These are phyloP conservation scores for Parastagonospora nodorum DNA, from an alignment of 2,329 filamentous ascomycete species.

Conservation along the genomic window DNA sequence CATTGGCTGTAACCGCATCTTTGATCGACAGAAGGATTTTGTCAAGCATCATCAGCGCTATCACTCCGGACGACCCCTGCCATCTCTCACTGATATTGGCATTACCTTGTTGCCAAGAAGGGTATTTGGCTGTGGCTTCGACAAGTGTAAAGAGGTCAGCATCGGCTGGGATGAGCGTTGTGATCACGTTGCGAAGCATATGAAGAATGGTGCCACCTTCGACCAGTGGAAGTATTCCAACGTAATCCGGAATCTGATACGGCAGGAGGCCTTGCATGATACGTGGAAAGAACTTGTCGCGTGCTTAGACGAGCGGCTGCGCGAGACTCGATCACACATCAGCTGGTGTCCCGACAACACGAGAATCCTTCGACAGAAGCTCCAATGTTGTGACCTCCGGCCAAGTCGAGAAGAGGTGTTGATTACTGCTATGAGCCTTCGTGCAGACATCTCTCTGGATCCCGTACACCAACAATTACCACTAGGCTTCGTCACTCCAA, in stretches of 20 bases:
- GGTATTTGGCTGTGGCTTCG: slow-evolving; percentile 47
- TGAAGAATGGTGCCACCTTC: slow-evolving; percentile 43
- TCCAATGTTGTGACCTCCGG: slow-evolving; percentile 44
- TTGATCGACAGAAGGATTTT: slow-evolving; percentile 46
- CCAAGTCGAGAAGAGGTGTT: slow-evolving; percentile 45
- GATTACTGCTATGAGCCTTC: slow-evolving; percentile 42
- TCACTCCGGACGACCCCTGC: slow-evolving; percentile 42
- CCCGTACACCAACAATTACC: slow-evolving; percentile 35
- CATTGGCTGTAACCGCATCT: slow-evolving; percentile 41
- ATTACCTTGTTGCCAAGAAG: slow-evolving; percentile 39
- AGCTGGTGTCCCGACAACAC: slow-evolving; percentile 46
- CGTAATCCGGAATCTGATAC: slow-evolving; percentile 44
- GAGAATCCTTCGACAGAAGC: slow-evolving; percentile 42
- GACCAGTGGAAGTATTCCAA: slow-evolving; percentile 47
- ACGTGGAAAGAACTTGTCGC: slow-evolving; percentile 45
- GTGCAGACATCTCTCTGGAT: slow-evolving; percentile 40
- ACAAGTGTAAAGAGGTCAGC: slow-evolving; percentile 47
- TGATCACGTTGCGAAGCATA: slow-evolving; percentile 46
- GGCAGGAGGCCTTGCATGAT: slow-evolving; percentile 44
- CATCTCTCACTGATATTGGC: slow-evolving; percentile 42
- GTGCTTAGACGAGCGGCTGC: slow-evolving; percentile 38
- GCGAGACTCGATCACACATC: slow-evolving; percentile 44
- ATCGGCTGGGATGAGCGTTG: slow-evolving; percentile 47
- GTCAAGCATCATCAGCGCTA: slow-evolving; percentile 45
- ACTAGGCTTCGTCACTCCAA: slow-evolving; percentile 41